Evolutionary conservation across 306 rosid genomes (phyloP), one percentile per base, ranked within the genome.

Genomic region (Rosa chinensis): DNA sequence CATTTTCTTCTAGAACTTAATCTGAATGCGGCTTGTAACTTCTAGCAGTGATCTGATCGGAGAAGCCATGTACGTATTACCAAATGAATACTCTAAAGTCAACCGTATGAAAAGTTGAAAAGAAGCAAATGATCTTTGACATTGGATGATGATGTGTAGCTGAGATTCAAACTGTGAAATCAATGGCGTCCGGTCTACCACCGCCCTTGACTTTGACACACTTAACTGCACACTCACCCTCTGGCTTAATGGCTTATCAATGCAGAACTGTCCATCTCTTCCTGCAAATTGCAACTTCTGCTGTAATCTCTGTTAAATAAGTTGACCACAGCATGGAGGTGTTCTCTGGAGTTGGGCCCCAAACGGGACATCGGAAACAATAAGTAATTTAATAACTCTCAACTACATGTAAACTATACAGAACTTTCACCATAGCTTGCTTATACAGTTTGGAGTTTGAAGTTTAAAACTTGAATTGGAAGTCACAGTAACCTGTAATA

Each of bases 11-110:
- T 17, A 4, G 71, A 66, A 13, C 71, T 67, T 18, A 42, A 67
- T 66, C 72, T 66, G 72, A 67, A 67, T 18, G 72, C 72, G 49
- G 72, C 72, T 40, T 6, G 49, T n/a, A 67, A 43, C 72, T 40
- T 67, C 32, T 20, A 39, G 0, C 32, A 40, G 72, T 20, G 49
- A 67, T 67, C 14, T 39, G 49, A 66, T 66, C 48, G n/a, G 25
- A 39, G 48, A 66, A 39, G 71, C 28, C n/a, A 66, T 17, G 68
- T 23, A n/a, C 8, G 11, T 13, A 61, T 20, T 8, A 13, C 66
- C 18, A 62, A 62, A 25, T 25, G 68, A 3, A 61, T 25, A 12
- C 21, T 40, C 17, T 0, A 39, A 66, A 66, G 72, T 67, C 72
- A 39, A 39, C 6, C 72, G 40, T 8, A 16, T 66, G 72, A 66